Conservation (phyloP, 1,139 yeast genomes). For the Magnusiomyces ingens region DNA sequence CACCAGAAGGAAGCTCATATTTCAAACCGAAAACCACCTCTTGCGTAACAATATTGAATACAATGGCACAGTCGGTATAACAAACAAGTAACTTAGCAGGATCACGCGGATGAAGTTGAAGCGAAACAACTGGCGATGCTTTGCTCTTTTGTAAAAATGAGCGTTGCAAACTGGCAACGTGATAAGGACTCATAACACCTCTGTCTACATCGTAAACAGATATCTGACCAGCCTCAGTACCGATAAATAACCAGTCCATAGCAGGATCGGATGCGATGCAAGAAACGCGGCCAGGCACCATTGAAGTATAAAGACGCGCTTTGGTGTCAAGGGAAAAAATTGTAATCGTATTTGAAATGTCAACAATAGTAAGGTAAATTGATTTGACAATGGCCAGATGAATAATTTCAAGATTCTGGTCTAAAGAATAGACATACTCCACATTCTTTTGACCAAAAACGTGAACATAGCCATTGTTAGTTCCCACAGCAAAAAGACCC, state of each 20-base stretch:
- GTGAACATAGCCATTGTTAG: slow-evolving; percentile 61
- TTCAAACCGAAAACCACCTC: slow-evolving; percentile 50
- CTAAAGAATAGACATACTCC: slow-evolving; percentile 50
- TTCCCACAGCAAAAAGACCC: slow-evolving; percentile 74
- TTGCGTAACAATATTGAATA: slow-evolving; percentile 59
- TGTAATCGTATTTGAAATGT: slow-evolving; percentile 48
- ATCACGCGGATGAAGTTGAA: slow-evolving; percentile 87
- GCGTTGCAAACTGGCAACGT: slow-evolving; percentile 67
- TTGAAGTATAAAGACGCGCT: slow-evolving; percentile 46
- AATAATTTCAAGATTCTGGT: slow-evolving; percentile 41
- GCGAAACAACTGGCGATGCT: slow-evolving; percentile 53
- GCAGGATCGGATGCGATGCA: slow-evolving; percentile 76
- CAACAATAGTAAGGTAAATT: slow-evolving; percentile 65
- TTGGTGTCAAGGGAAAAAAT: slow-evolving; percentile 67
- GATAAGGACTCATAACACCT: slow-evolving; percentile 55
- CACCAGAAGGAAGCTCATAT: slow-evolving; percentile 54
- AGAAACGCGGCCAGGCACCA: slow-evolving; percentile 53
- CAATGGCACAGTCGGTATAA: slow-evolving; percentile 62
- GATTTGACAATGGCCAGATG: slow-evolving; percentile 68
- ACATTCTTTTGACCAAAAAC: slow-evolving; percentile 83
- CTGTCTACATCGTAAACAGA: slow-evolving; percentile 81
- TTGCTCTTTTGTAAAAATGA: slow-evolving; percentile 27
- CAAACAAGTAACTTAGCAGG: slow-evolving; percentile 69
- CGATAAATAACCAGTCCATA: slow-evolving; percentile 78
- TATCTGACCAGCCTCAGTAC: slow-evolving; percentile 69